Conservation (phyloP, 1,139 yeast genomes). For the Kurtzmaniella quercitrusa region DNA sequence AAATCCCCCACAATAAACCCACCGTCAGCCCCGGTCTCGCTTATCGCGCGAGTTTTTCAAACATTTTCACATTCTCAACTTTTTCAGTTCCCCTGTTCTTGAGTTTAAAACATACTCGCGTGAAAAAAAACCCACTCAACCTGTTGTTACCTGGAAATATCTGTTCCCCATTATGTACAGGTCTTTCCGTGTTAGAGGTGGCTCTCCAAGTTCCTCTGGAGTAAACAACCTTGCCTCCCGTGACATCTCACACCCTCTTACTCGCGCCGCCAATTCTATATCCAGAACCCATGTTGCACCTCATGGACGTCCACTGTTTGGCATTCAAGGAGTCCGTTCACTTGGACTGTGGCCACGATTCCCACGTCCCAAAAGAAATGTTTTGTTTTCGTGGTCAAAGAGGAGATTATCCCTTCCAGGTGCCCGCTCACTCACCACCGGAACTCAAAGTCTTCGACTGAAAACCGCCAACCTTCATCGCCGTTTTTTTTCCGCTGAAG, state of each 20-base stretch:
- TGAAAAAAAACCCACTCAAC: neutral
- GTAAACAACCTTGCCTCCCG: neutral
- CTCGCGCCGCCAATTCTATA: slow-evolving; percentile 29
- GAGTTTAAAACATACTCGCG: too few relatives aligned
- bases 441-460: slow-evolving; percentile 20
- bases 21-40: too few relatives aligned
- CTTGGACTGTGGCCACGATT: slow-evolving; percentile 48
- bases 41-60: too few relatives aligned
- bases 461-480: slow-evolving; percentile 36
- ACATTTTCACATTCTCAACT: too few relatives aligned
- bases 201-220: neutral
- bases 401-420: slow-evolving; percentile 39
- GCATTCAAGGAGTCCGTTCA: neutral
- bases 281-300: neutral
- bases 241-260: slow-evolving; percentile 40
- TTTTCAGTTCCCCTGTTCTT: too few relatives aligned
- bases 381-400: slow-evolving; percentile 24
- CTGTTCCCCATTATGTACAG: neutral
- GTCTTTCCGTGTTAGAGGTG: neutral
- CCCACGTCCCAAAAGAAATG: slow-evolving; percentile 62
- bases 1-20: too few relatives aligned
- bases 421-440: slow-evolving; percentile 21
- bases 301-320: slow-evolving; percentile 3
- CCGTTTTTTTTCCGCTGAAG: slow-evolving; percentile 43
- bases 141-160: neutral